Percentiles rank a stretch among this genome's conserved stretches.
These are phyloP conservation scores for Larix sibirica DNA, from an alignment of 83 land plant species.

Conservation along the genomic window DNA sequence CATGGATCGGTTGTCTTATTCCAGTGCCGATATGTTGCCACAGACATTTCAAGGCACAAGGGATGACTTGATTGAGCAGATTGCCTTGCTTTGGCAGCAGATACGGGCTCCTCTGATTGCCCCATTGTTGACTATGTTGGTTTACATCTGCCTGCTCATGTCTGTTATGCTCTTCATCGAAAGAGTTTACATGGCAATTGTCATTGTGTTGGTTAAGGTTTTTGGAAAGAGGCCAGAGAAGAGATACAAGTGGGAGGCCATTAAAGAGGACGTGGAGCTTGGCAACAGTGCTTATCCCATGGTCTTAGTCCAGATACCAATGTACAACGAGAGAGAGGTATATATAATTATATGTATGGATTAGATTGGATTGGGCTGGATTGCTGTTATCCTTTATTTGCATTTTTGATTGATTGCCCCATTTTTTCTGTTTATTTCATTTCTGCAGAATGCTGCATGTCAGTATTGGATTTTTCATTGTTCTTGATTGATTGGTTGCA, in stretches of 20 bases:
- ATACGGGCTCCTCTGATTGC: conserved; percentile 43
- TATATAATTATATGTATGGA: neutral
- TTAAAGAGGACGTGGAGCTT: conserved; percentile 57
- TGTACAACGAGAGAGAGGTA: conserved; percentile 76
- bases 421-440: no score
- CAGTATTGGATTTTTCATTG: no score
- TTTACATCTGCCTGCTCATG: conserved; percentile 56
- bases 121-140: conserved; percentile 40
- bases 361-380: neutral
- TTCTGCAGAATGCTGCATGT: no score
- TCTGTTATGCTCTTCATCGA: conserved; percentile 67
- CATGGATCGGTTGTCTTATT: no score
- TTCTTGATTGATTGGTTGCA: conserved; percentile 5
- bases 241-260: conserved; percentile 43
- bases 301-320: conserved; percentile 74
- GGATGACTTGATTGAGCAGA: no score
- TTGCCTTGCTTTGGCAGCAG: conserved; percentile 20
- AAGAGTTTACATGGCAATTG: conserved; percentile 64
- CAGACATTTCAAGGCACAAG: no score
- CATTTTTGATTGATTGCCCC: no score
- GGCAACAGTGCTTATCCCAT: conserved; percentile 49
- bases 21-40: no score
- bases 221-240: conserved; percentile 37
- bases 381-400: neutral
- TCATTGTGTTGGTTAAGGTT: conserved; percentile 45